Evolutionary conservation across 2,329 filamentous ascomycete genomes (phyloP).

Genomic region (Alternaria arbusti): DNA sequence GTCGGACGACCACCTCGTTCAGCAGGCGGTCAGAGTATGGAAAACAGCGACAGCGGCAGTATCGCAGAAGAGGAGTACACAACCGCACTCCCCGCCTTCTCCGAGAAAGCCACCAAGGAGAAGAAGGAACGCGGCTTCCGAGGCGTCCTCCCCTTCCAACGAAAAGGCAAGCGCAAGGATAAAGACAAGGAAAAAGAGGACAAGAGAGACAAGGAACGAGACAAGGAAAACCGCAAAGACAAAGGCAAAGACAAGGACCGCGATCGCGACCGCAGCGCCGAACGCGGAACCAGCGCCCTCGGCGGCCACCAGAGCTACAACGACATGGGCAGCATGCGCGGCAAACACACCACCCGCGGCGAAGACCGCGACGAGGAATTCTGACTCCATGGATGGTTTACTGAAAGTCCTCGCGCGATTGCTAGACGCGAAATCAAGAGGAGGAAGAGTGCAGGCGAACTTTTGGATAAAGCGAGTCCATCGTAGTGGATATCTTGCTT

Average conservation of each 20-base stretch:
- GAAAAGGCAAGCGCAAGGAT: constrained; percentile 43
- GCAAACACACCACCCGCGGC: not conserved
- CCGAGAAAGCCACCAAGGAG: constrained; percentile 41
- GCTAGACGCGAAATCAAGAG: constrained; percentile 33
- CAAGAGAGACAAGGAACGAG: constrained; percentile 24
- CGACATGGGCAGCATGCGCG: not conserved
- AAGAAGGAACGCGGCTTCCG: constrained; percentile 50
- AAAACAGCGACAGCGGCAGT: constrained; percentile 46
- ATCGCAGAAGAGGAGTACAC: constrained; percentile 47
- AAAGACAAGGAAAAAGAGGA: constrained; percentile 35
- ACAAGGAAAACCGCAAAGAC: constrained; percentile 21
- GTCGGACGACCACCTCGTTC: constrained; percentile 33
- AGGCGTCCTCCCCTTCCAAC: constrained; percentile 46
- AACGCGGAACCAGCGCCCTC: constrained; percentile 26
- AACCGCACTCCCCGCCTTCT: constrained; percentile 46
- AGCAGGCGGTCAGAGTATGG: constrained; percentile 32
- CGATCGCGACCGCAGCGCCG: constrained; percentile 5
- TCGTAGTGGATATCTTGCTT: not conserved
- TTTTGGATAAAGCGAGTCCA: constrained; percentile 20
- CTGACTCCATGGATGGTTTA: constrained; percentile 48
- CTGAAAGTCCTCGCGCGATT: constrained; percentile 15
- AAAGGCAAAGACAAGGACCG: constrained; percentile 25
- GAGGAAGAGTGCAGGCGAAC: constrained; percentile 40
- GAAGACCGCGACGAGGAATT: constrained; percentile 32
- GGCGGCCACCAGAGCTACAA: constrained; percentile 23